Percentiles rank a stretch among this genome's conserved stretches.
Conservation (phyloP, 768 basidiomycete genomes). For the button mushroom (Agaricus bisporus) region DNA sequence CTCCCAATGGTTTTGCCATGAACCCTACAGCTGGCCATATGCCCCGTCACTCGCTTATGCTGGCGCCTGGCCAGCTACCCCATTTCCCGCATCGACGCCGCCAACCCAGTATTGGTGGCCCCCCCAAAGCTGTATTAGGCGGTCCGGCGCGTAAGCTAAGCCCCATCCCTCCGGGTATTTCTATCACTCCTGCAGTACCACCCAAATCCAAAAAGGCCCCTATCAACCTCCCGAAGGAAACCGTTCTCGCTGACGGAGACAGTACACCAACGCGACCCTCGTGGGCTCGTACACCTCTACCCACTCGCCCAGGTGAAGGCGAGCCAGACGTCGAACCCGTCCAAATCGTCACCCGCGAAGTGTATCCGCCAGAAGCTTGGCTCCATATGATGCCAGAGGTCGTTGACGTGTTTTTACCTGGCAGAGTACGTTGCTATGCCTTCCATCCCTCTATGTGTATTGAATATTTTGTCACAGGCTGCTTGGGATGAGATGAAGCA, state of each 20-base stretch:
- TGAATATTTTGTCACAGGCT: slow-evolving; percentile 31
- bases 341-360: slow-evolving; percentile 40
- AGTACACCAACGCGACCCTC: slow-evolving; percentile 35
- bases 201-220: slow-evolving; percentile 59
- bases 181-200: slow-evolving; percentile 24
- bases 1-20: slow-evolving; percentile 43
- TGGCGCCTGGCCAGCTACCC: slow-evolving; percentile 31
- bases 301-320: slow-evolving; percentile 17
- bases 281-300: slow-evolving; percentile 62
- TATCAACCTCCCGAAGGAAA: slow-evolving; percentile 74
- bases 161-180: slow-evolving; percentile 46
- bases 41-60: slow-evolving; percentile 44
- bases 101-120: slow-evolving; percentile 74
- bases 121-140: slow-evolving; percentile 82
- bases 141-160: slow-evolving; percentile 75
- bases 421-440: slow-evolving; percentile 44
- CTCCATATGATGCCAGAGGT: slow-evolving; percentile 52
- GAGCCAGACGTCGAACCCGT: slow-evolving; percentile 17
- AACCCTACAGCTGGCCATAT: slow-evolving; percentile 58
- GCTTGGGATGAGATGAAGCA: slow-evolving; percentile 74
- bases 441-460: neutral
- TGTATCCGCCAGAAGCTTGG: slow-evolving; percentile 62
- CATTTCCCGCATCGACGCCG: slow-evolving; percentile 46
- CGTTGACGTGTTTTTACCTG: slow-evolving; percentile 79
- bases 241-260: slow-evolving; percentile 34